Evolutionary conservation across 352 stramenopile genomes (phyloP).

Genomic region (Pythium grandisporangium): DNA sequence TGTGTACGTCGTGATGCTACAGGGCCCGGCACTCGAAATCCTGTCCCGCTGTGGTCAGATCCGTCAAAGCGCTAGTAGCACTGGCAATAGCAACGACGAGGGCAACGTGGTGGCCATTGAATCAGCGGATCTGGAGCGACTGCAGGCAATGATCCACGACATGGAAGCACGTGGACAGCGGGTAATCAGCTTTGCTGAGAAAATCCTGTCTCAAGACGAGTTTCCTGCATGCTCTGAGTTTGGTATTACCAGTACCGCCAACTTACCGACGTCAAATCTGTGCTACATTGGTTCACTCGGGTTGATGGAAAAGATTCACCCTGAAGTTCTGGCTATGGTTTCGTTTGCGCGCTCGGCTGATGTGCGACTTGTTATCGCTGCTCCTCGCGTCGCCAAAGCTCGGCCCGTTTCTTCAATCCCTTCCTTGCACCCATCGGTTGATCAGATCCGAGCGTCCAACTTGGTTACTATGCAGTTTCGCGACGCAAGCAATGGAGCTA

Average conservation of each 20-base stretch:
- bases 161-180: constrained; percentile 34
- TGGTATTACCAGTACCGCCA: constrained; percentile 38
- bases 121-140: constrained; percentile 25
- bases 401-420: too few species aligned
- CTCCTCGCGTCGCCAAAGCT: too few species aligned
- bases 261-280: constrained; percentile 47
- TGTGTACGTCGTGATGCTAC: constrained; percentile 33
- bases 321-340: constrained; percentile 34
- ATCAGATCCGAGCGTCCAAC: too few species aligned
- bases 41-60: constrained; percentile 37
- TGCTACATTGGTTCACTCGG: constrained; percentile 43
- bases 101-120: constrained; percentile 17
- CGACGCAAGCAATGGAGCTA: constrained; percentile 22
- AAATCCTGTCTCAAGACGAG: constrained; percentile 28
- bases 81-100: too few species aligned
- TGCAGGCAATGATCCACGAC: constrained; percentile 35
- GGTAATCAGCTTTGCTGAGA: constrained; percentile 39
- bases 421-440: too few species aligned
- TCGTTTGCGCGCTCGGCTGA: constrained; percentile 28
- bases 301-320: constrained; percentile 40
- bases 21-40: constrained; percentile 36
- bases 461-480: constrained; percentile 26
- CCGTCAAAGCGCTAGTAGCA: too few species aligned
- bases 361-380: constrained; percentile 25
- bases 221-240: constrained; percentile 42